phyloP scores from a whole-genome alignment of 805 yeast species.

The Starmerella davenportii region DNA sequence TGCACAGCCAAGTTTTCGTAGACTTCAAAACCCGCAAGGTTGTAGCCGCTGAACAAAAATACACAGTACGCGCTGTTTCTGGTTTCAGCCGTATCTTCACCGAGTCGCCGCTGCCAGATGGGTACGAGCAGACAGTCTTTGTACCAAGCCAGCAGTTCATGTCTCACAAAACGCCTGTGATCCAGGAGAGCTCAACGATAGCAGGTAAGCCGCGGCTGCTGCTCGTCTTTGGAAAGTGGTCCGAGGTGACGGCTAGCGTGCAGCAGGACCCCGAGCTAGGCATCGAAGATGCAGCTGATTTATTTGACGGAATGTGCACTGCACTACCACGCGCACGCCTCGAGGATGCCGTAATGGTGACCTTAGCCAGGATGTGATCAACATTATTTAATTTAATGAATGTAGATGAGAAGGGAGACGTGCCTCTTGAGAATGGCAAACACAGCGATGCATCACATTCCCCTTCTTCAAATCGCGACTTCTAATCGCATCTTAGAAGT shows the following conservation, averaged over 20 bases:
- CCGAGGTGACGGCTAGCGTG: constrained; percentile 38
- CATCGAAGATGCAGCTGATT: constrained; percentile 32
- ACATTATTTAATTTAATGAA: not conserved
- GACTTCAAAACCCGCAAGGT: constrained; percentile 42
- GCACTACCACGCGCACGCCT: constrained; percentile 41
- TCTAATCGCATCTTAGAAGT: no score
- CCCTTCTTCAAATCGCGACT: no score
- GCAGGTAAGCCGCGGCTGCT: constrained; percentile 20
- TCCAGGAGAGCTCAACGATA: constrained; percentile 13
- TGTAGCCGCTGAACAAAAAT: constrained; percentile 44
- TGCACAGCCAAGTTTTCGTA: constrained; percentile 65
- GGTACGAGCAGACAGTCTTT: constrained; percentile 51
- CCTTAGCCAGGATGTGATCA: not conserved
- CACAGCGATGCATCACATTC: no score
- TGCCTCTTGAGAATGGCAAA: no score
- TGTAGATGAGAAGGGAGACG: not conserved
- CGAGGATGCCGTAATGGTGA: constrained; percentile 52
- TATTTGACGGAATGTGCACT: constrained; percentile 47
- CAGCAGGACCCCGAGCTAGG: constrained; percentile 33
- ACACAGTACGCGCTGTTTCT: constrained; percentile 50
- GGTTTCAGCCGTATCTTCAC: constrained; percentile 50
- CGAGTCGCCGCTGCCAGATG: constrained; percentile 43
- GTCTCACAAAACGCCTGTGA: constrained; percentile 15
- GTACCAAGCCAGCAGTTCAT: constrained; percentile 52
- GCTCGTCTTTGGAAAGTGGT: constrained; percentile 47